Conservation (phyloP, 1,284 basidiomycete species). For the Apiotrichum montevideense region DNA sequence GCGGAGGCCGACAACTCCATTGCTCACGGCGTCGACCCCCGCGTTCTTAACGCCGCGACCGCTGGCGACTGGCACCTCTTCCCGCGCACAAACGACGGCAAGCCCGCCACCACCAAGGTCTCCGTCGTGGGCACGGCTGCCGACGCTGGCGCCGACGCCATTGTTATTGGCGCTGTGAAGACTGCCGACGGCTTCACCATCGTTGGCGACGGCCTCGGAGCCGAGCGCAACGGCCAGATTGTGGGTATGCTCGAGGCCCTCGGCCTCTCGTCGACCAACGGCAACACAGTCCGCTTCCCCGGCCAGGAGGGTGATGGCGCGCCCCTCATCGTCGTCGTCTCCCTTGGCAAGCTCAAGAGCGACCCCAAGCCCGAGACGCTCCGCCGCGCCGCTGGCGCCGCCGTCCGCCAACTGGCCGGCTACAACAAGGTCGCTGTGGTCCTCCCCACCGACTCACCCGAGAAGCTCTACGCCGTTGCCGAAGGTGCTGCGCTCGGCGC, state of each 20-base stretch:
- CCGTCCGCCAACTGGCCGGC: constrained; percentile 8
- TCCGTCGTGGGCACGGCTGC: neutral
- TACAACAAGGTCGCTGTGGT: constrained; percentile 5
- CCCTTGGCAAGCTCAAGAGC: constrained; percentile 8
- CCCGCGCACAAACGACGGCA: neutral
- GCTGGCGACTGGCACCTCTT: neutral
- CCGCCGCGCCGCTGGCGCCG: constrained; percentile 8
- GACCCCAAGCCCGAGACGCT: constrained; percentile 11
- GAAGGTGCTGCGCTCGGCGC: neutral
- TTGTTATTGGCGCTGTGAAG: constrained; percentile 5
- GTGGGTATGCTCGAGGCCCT: constrained; percentile 8
- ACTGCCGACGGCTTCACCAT: constrained; percentile 1
- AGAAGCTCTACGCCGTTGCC: neutral
- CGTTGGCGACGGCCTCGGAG: neutral
- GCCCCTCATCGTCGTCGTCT: constrained; percentile 9
- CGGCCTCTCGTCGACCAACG: constrained; percentile 9
- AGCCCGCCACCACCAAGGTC: neutral
- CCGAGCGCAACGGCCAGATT: neutral
- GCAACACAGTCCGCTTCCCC: constrained; percentile 1
- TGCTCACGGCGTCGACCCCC: neutral
- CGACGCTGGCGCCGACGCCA: constrained; percentile 3
- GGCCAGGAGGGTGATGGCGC: constrained; percentile 7
- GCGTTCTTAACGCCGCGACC: neutral
- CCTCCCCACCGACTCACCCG: neutral
- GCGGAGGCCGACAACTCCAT: neutral